Percentiles rank a stretch among this genome's conserved stretches.
Conservation (phyloP, 352 stramenopile species). For the Phytophthora agathidicida region DNA sequence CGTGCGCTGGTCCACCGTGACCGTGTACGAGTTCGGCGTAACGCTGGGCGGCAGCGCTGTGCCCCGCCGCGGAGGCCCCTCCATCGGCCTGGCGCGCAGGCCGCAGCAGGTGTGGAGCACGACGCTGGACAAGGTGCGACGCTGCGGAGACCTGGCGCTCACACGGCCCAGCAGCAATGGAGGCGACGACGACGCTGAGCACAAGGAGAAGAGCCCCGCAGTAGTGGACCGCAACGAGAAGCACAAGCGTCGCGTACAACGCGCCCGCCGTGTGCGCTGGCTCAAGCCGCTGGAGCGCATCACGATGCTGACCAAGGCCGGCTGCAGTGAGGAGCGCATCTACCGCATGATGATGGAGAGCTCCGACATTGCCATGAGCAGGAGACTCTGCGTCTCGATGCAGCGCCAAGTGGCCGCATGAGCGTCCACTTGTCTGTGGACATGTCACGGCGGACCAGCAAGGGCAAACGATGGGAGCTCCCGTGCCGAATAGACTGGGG, state of each 20-base stretch:
- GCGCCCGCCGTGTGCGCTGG: constrained; percentile 45
- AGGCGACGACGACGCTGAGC: constrained; percentile 2
- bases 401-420: constrained; percentile 22
- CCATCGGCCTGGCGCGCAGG: constrained; percentile 52
- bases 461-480: background rate
- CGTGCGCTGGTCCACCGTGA: constrained; percentile 65
- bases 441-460: constrained; percentile 1
- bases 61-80: constrained; percentile 51
- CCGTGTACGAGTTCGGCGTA: constrained; percentile 72
- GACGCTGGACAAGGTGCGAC: constrained; percentile 43
- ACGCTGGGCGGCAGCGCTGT: constrained; percentile 56
- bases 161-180: constrained; percentile 3
- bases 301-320: constrained; percentile 62
- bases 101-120: constrained; percentile 53
- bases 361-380: constrained; percentile 68
- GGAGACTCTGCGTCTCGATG: constrained; percentile 39
- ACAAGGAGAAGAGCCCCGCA: constrained; percentile 26
- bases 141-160: constrained; percentile 29
- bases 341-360: constrained; percentile 71
- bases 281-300: constrained; percentile 66
- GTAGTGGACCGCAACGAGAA: constrained; percentile 20
- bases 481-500: constrained; percentile 16
- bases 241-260: constrained; percentile 22
- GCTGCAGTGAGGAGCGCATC: constrained; percentile 62
- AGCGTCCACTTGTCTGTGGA: constrained; percentile 45